Percentiles rank a stretch among this genome's conserved stretches.
Conservation (phyloP, 2,329 filamentous ascomycete species). For the Leptodontidium sp. region DNA sequence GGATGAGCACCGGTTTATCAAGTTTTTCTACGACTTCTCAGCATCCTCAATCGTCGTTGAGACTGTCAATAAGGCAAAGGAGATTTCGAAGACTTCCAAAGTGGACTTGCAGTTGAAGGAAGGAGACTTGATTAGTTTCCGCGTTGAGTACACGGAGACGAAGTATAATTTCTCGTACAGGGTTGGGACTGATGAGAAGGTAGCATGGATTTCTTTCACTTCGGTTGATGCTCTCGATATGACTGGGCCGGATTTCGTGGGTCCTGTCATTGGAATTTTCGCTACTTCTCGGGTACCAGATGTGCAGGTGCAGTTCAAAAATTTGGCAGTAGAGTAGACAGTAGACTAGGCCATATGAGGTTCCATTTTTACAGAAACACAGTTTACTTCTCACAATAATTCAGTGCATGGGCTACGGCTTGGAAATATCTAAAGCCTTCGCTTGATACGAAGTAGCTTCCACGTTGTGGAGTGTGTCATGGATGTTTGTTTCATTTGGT, state of each 20-base stretch:
- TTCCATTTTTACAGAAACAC: background rate
- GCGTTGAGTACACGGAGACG: conserved; percentile 16
- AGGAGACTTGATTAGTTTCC: background rate
- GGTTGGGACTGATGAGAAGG: conserved; percentile 5
- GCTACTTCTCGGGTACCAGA: conserved; percentile 28
- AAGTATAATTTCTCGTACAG: conserved; percentile 24
- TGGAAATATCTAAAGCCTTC: too few species aligned
- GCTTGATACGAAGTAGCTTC: too few species aligned
- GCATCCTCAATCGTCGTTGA: conserved; percentile 7
- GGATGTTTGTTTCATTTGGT: too few species aligned
- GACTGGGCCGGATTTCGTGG: conserved; percentile 47
- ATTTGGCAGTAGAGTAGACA: conserved; percentile 9
- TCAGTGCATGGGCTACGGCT: background rate
- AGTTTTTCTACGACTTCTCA: conserved; percentile 18
- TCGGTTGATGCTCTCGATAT: conserved; percentile 44
- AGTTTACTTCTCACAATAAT: background rate
- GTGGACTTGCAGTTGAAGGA: background rate
- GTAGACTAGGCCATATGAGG: background rate
- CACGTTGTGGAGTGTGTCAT: too few species aligned
- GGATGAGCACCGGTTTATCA: conserved; percentile 22
- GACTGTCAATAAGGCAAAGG: conserved; percentile 11
- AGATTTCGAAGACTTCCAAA: conserved; percentile 18
- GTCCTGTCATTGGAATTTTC: conserved; percentile 47
- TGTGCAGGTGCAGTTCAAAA: conserved; percentile 9
- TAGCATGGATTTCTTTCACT: conserved; percentile 30